phyloP scores from a whole-genome alignment of 2,329 filamentous ascomycete genomes.

The Cladophialophora psammophila region DNA sequence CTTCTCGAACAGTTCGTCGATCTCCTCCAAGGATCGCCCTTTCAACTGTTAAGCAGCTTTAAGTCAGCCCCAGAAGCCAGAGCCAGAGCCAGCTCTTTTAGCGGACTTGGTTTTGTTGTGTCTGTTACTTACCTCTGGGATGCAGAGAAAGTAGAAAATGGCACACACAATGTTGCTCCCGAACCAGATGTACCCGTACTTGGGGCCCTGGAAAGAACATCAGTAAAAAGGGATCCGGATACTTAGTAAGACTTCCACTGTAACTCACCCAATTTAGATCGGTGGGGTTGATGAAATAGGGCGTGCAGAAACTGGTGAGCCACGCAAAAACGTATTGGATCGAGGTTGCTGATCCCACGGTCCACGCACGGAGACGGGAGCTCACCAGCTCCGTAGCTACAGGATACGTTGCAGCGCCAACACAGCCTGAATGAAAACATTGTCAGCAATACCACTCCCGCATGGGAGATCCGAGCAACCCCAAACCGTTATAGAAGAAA shows the following conservation, averaged over 20 bases:
- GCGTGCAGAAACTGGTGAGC: constrained; percentile 48
- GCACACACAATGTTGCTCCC: constrained; percentile 16
- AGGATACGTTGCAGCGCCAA: constrained; percentile 45
- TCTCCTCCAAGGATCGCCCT: constrained; percentile 19
- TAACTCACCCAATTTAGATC: constrained; percentile 46
- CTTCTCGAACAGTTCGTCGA: constrained; percentile 22
- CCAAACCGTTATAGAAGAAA: constrained; percentile 45
- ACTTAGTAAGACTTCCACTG: too few species aligned
- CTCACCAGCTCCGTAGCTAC: constrained; percentile 43
- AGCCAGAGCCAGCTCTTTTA: too few species aligned
- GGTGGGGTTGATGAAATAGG: constrained; percentile 51
- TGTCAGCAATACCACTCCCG: background rate
- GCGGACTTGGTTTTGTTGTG: too few species aligned
- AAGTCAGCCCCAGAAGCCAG: background rate
- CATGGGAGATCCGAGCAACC: background rate
- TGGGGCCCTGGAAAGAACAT: background rate
- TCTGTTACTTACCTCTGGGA: constrained; percentile 14
- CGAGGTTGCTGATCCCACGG: constrained; percentile 45
- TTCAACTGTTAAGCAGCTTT: constrained; percentile 1
- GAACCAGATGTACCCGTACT: constrained; percentile 21
- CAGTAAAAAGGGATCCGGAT: background rate
- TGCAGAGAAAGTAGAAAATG: constrained; percentile 19
- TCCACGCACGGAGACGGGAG: constrained; percentile 47
- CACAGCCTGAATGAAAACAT: constrained; percentile 35
- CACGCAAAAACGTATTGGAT: constrained; percentile 48